These are phyloP conservation scores for Ricinus communis DNA, from an alignment of 345 rosid genomes.

Conservation along the genomic window DNA sequence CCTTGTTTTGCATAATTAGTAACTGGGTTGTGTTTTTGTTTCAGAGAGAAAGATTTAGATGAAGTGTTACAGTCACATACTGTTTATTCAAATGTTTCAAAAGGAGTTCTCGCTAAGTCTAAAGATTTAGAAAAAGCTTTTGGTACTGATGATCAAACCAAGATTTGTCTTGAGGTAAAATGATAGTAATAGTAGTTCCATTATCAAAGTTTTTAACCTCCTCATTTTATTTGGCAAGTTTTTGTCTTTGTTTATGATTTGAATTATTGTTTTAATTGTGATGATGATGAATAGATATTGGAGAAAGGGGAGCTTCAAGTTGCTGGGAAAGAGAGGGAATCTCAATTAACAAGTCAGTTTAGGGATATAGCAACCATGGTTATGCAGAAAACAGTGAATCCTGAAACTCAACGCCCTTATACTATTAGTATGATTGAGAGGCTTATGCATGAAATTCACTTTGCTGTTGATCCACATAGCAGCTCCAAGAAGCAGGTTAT, in stretches of 20 bases:
- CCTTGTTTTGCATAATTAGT: not conserved
- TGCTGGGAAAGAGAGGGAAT: slow-evolving; percentile 97
- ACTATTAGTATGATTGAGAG: slow-evolving; percentile 95
- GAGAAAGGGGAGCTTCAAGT: slow-evolving; percentile 98
- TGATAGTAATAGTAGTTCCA: not conserved
- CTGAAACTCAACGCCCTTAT: slow-evolving; percentile 92
- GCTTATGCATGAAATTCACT: slow-evolving; percentile 90
- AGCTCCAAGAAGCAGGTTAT: slow-evolving; percentile 92
- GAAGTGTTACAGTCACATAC: slow-evolving; percentile 97
- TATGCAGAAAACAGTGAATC: slow-evolving; percentile 92
- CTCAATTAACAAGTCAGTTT: slow-evolving; percentile 87
- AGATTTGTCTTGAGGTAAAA: slow-evolving; percentile 75
- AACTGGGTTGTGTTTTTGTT: slow-evolving; percentile 1
- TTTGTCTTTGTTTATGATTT: not conserved
- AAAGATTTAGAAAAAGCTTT: slow-evolving; percentile 64
- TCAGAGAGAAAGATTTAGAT: slow-evolving; percentile 89
- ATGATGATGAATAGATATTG: slow-evolving; percentile 53
- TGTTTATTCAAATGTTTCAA: slow-evolving; percentile 84
- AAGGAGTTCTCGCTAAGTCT: slow-evolving; percentile 91
- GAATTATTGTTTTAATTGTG: not conserved
- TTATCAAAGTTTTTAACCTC: too few species aligned
- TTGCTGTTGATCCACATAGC: slow-evolving; percentile 84
- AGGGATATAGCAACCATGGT: slow-evolving; percentile 91
- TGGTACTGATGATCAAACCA: slow-evolving; percentile 76
- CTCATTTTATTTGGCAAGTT: too few species aligned